These are phyloP conservation scores for Gossypium arboreum DNA, from an alignment of 345 rosid genomes.

Conservation along the genomic window DNA sequence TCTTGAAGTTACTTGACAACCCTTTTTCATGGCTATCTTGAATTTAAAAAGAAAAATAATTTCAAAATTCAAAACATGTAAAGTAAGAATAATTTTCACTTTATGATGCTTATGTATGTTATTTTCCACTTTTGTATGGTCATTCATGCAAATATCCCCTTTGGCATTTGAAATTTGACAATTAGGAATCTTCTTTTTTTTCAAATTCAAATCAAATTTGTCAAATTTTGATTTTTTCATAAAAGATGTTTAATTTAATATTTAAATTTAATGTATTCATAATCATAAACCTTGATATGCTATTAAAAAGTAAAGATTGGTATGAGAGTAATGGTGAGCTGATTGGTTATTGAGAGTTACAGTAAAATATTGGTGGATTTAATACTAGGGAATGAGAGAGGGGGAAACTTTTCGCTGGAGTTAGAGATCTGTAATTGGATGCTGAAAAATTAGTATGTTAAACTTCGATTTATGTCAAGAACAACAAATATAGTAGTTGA, in stretches of 20 bases:
- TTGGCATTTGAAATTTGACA: background rate
- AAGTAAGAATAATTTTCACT: background rate
- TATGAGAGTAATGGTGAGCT: fast-evolving
- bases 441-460: no score
- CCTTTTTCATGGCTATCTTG: background rate
- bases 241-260: no score
- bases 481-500: no score
- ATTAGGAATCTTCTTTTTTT: background rate
- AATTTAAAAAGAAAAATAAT: background rate
- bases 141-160: background rate
- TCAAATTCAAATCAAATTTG: background rate
- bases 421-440: no score
- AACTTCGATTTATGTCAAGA: no score
- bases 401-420: no score
- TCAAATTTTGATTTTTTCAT: background rate
- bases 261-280: background rate
- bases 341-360: no score
- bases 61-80: background rate
- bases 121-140: background rate
- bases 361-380: fast-evolving
- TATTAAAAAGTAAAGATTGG: no score
- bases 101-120: background rate
- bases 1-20: background rate
- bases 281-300: no score
- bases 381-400: no score